These are phyloP conservation scores for Prunus armeniaca DNA, from an alignment of 306 rosid species.

Conservation along the genomic window DNA sequence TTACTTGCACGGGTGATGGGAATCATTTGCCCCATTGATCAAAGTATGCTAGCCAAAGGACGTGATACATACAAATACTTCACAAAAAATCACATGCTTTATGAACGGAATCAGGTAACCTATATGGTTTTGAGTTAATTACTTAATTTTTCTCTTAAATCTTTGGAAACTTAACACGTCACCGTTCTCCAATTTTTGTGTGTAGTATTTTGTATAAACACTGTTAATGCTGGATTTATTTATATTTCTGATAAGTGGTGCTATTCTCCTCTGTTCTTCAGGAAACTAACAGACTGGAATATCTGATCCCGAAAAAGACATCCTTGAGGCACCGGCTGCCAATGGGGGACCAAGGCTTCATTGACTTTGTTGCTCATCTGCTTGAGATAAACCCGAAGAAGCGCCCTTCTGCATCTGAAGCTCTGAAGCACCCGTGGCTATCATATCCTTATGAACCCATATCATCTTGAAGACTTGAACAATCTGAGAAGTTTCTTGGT, in stretches of 20 bases:
- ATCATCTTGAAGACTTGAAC: conserved; percentile 56
- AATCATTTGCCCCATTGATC: conserved; percentile 78
- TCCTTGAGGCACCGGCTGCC: conserved; percentile 95
- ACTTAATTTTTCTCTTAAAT: neutral
- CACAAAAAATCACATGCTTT: conserved; percentile 97
- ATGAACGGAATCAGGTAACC: conserved; percentile 91
- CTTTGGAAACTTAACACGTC: neutral
- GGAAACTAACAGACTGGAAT: conserved; percentile 91
- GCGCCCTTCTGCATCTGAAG: conserved; percentile 95
- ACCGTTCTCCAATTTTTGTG: conserved; percentile 10
- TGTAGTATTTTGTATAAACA: neutral
- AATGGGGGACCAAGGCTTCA: conserved; percentile 98
- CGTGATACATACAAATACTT: conserved; percentile 87
- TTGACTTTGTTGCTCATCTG: conserved; percentile 79
- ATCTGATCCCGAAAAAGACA: conserved; percentile 91
- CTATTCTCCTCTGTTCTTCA: conserved; percentile 29
- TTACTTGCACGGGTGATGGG: conserved; percentile 93
- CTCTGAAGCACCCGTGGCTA: conserved; percentile 95
- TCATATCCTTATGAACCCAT: conserved; percentile 96
- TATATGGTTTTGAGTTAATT: conserved; percentile 17
- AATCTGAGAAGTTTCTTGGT: conserved; percentile 12
- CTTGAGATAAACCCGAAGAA: conserved; percentile 90
- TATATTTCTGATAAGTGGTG: conserved; percentile 6
- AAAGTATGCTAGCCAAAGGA: conserved; percentile 90
- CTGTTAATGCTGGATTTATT: neutral